phyloP scores from a whole-genome alignment of 2,329 filamentous ascomycete genomes.

The Xenoacremonium recifei region DNA sequence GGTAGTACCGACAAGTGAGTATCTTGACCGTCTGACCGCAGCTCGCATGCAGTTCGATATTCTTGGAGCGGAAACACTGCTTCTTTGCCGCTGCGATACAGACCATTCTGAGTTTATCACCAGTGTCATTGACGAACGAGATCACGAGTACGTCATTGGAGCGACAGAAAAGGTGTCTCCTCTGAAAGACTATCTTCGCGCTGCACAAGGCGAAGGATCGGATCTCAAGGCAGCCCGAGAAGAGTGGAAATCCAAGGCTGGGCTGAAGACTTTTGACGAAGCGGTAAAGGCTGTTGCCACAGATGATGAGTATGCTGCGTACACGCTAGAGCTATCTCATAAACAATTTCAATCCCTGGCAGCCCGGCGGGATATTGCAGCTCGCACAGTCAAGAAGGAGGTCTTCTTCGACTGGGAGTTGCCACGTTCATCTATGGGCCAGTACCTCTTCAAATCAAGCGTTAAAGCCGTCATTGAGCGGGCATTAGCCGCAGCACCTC shows the following conservation, averaged over 20 bases:
- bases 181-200: not conserved
- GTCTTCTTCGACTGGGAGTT: constrained; percentile 37
- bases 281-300: constrained; percentile 28
- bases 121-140: constrained; percentile 32
- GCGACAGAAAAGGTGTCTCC: constrained; percentile 29
- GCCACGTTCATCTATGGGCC: constrained; percentile 30
- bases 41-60: constrained; percentile 39
- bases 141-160: constrained; percentile 38
- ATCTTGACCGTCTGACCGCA: constrained; percentile 32
- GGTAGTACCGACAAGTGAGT: constrained; percentile 38
- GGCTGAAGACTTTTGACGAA: constrained; percentile 33
- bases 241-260: constrained; percentile 31
- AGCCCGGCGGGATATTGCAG: constrained; percentile 16
- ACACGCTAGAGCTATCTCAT: constrained; percentile 9
- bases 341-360: constrained; percentile 11
- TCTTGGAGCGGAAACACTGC: constrained; percentile 37
- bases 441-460: constrained; percentile 33
- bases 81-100: constrained; percentile 37
- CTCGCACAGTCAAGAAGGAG: constrained; percentile 20
- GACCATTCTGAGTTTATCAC: constrained; percentile 39
- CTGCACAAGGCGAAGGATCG: constrained; percentile 20
- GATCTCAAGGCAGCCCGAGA: constrained; percentile 24
- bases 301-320: constrained; percentile 25
- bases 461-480: constrained; percentile 32
- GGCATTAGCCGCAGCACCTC: constrained; percentile 32